These are phyloP conservation scores for Colletotrichum incanum DNA, from an alignment of 2,329 filamentous ascomycete species.

Conservation along the genomic window DNA sequence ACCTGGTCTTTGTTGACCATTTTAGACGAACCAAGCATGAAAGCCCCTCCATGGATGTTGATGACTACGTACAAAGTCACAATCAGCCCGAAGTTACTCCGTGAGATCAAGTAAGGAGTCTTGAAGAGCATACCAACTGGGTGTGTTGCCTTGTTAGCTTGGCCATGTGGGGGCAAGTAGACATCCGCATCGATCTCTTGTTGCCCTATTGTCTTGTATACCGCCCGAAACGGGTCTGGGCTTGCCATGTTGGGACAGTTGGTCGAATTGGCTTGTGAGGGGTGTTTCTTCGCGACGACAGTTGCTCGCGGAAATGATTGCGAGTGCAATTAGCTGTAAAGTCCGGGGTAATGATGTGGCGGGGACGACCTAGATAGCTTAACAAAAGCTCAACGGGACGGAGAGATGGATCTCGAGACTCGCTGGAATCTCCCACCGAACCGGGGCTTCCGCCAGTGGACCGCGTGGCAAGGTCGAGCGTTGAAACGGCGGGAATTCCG, in stretches of 20 bases:
- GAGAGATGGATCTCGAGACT: neutral
- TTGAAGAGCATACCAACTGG: conserved; percentile 28
- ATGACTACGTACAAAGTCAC: conserved; percentile 51
- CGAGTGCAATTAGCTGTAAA: neutral
- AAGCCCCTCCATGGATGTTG: conserved; percentile 61
- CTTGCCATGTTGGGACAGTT: conserved; percentile 38
- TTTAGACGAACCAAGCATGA: conserved; percentile 57
- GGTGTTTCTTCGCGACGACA: neutral
- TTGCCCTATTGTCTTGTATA: conserved; percentile 50
- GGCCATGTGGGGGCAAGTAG: conserved; percentile 46
- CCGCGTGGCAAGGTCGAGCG: conserved; percentile 6
- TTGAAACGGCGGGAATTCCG: conserved; percentile 13
- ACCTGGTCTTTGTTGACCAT: conserved; percentile 58
- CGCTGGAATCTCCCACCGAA: conserved; percentile 20
- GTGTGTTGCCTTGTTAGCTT: conserved; percentile 14
- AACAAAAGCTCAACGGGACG: neutral
- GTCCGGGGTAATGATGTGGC: conserved; percentile 26
- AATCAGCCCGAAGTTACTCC: conserved; percentile 21
- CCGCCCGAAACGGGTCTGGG: conserved; percentile 43
- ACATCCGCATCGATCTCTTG: conserved; percentile 51
- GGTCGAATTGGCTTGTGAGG: conserved; percentile 1
- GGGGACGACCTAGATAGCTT: conserved; percentile 36
- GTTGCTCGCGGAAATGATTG: neutral
- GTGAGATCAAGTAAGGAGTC: neutral
- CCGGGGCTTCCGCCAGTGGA: conserved; percentile 27